Evolutionary conservation across 1,284 basidiomycete genomes (phyloP).

Genomic region (Ceratobasidium papillatum): DNA sequence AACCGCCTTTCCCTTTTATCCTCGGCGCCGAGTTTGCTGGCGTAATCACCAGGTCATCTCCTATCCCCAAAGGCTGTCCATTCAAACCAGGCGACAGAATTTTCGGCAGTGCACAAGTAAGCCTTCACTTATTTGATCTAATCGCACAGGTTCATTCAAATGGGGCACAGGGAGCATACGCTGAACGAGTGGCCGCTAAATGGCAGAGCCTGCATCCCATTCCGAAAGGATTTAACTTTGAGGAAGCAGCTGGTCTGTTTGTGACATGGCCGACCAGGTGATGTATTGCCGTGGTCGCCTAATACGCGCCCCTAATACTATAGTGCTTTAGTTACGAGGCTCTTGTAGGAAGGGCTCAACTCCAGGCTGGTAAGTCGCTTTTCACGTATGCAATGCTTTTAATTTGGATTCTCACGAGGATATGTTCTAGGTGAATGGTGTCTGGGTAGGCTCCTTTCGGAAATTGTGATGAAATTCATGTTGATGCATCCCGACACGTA

Average conservation of each 20-base stretch:
- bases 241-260: constrained; percentile 68
- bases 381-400: constrained; percentile 42
- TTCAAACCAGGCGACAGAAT: constrained; percentile 88
- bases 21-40: constrained; percentile 90
- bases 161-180: constrained; percentile 60
- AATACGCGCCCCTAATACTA: background rate
- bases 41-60: constrained; percentile 73
- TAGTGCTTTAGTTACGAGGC: constrained; percentile 64
- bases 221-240: constrained; percentile 69
- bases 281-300: background rate
- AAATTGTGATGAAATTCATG: background rate
- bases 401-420: background rate
- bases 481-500: background rate
- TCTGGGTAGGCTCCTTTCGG: constrained; percentile 76
- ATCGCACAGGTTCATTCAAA: background rate
- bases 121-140: background rate
- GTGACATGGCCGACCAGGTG: constrained; percentile 91
- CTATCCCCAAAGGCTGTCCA: constrained; percentile 82
- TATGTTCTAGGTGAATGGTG: constrained; percentile 74
- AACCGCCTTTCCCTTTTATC: constrained; percentile 84
- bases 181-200: constrained; percentile 71
- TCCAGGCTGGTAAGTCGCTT: constrained; percentile 66
- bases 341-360: constrained; percentile 81
- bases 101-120: constrained; percentile 73
- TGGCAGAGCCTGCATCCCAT: constrained; percentile 64